A percentile compares a stretch with the other conserved stretches of the same genome.
phyloP scores from a whole-genome alignment of 306 rosid genomes.

The Medicago ruthenica region DNA sequence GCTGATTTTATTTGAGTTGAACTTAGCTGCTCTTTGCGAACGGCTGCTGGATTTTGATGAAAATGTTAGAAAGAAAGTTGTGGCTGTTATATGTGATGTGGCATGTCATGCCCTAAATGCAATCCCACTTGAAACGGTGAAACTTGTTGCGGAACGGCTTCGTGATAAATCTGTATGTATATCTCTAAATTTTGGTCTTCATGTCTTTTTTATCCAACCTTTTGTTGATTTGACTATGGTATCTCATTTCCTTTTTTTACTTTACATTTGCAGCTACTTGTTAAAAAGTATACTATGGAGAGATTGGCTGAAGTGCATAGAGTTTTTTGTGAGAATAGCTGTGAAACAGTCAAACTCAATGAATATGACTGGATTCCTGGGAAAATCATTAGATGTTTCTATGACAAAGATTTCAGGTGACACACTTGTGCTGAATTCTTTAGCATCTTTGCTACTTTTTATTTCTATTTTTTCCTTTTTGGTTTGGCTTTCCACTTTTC shows the following conservation, averaged over 20 bases:
- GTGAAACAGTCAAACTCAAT: conserved; percentile 51
- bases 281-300: conserved; percentile 91
- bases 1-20: conserved; percentile 53
- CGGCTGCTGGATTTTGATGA: conserved; percentile 97
- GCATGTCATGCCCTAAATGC: conserved; percentile 72
- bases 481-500: conserved; percentile 3
- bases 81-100: conserved; percentile 91
- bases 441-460: neutral
- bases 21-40: conserved; percentile 88
- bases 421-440: conserved; percentile 31
- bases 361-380: conserved; percentile 93
- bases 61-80: conserved; percentile 93
- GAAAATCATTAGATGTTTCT: conserved; percentile 89
- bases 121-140: conserved; percentile 77
- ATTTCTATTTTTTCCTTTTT: conserved; percentile 16
- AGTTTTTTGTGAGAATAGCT: conserved; percentile 65
- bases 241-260: conserved; percentile 42
- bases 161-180: conserved; percentile 94
- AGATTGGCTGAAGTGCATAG: conserved; percentile 87
- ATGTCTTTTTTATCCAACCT: conserved; percentile 14
- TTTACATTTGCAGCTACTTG: conserved; percentile 74
- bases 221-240: conserved; percentile 30
- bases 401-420: conserved; percentile 97
- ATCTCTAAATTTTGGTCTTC: conserved; percentile 21
- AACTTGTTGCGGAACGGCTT: conserved; percentile 95